These are phyloP conservation scores for Cyberlindnera suaveolens DNA, from an alignment of 805 yeast genomes.

Conservation along the genomic window DNA sequence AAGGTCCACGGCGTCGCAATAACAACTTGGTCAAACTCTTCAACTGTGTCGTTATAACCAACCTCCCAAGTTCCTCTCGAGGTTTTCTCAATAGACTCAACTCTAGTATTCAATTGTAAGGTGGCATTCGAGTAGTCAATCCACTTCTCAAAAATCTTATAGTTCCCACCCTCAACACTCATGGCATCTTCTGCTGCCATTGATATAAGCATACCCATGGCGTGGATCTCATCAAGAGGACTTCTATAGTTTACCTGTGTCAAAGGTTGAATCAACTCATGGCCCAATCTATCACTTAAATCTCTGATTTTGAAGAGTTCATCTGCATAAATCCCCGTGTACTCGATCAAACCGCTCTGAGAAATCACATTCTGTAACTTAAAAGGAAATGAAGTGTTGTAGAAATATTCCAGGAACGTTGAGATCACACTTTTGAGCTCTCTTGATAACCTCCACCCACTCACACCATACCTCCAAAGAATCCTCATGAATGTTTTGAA, in stretches of 20 bases:
- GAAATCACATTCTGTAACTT: conserved; percentile 1
- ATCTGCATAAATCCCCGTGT: not conserved
- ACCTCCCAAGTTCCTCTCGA: conserved; percentile 8
- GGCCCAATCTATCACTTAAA: not conserved
- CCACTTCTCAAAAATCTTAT: conserved; percentile 35
- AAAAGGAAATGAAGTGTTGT: conserved; percentile 33
- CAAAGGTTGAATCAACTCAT: conserved; percentile 32
- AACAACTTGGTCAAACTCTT: conserved; percentile 36
- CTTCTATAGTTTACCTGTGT: conserved; percentile 41
- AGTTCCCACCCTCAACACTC: conserved; percentile 39
- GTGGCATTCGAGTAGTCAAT: conserved; percentile 30
- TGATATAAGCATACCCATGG: conserved; percentile 34
- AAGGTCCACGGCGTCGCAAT: conserved; percentile 37
- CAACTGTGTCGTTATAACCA: conserved; percentile 4
- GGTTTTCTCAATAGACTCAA: conserved; percentile 17
- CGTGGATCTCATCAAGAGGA: conserved; percentile 35
- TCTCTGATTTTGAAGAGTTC: not conserved
- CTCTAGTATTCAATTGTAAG: conserved; percentile 25
- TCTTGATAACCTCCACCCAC: conserved; percentile 21
- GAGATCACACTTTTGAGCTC: conserved; percentile 18
- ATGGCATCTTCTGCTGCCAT: conserved; percentile 31
- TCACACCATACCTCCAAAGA: conserved; percentile 26
- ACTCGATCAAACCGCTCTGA: conserved; percentile 20
- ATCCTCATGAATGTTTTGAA: conserved; percentile 14
- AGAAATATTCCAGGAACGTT: conserved; percentile 27